A percentile compares a stretch with the other conserved stretches of the same genome.
These are phyloP conservation scores for Scheffersomyces amazonensis DNA, from an alignment of 805 yeast genomes.

Conservation along the genomic window DNA sequence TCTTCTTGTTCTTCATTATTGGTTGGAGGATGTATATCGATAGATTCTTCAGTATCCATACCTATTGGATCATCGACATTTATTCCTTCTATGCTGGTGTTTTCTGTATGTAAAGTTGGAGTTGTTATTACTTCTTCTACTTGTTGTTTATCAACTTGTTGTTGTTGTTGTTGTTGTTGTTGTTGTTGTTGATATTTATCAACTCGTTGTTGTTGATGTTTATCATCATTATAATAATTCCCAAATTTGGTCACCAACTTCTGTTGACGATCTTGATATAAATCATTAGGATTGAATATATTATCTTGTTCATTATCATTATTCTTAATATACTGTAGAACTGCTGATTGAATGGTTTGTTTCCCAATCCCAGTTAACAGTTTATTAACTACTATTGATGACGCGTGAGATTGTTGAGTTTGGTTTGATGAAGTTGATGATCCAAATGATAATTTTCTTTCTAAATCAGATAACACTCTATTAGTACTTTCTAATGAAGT, in stretches of 20 bases:
- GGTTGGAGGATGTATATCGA: not conserved
- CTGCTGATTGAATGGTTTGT: conserved; percentile 28
- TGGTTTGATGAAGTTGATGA: conserved; percentile 23
- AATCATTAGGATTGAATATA: conserved; percentile 26
- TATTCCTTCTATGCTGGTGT: not conserved
- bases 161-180: not conserved
- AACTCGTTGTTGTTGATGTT: conserved; percentile 4
- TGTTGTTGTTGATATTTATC: too few species aligned
- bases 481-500: conserved; percentile 25
- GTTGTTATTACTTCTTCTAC: not conserved
- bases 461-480: conserved; percentile 25
- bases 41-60: not conserved
- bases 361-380: conserved; percentile 6
- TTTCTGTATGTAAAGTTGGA: not conserved
- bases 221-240: conserved; percentile 20
- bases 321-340: conserved; percentile 28
- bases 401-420: conserved; percentile 9
- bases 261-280: conserved; percentile 33
- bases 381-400: conserved; percentile 11
- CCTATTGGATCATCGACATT: conserved; percentile 1
- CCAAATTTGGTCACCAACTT: conserved; percentile 29
- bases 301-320: conserved; percentile 5
- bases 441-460: conserved; percentile 30
- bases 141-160: not conserved
- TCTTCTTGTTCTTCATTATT: not conserved